These are phyloP conservation scores for Teunomyces panamensis DNA, from an alignment of 805 yeast species.

Conservation along the genomic window DNA sequence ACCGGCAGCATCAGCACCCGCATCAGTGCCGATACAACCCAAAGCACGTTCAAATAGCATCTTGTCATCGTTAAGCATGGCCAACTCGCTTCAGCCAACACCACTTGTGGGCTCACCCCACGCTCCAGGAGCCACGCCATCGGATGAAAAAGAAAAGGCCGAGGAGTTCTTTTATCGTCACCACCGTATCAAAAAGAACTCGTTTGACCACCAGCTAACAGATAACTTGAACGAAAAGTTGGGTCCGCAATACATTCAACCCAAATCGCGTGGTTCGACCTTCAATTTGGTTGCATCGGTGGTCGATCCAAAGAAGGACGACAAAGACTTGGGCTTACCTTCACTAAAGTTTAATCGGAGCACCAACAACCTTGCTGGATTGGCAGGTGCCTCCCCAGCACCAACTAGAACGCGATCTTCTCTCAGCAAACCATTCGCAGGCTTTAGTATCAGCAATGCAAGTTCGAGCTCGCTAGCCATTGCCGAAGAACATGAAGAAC, in stretches of 20 bases:
- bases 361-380: slow-evolving; percentile 19
- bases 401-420: slow-evolving; percentile 15
- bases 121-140: slow-evolving; percentile 27
- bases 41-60: slow-evolving; percentile 19
- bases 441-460: slow-evolving; percentile 21
- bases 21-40: slow-evolving; percentile 9
- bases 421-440: slow-evolving; percentile 13
- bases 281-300: slow-evolving; percentile 24
- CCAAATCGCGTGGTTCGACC: slow-evolving; percentile 38
- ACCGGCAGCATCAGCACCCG: slow-evolving; percentile 7
- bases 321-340: slow-evolving; percentile 33
- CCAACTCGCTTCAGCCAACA: slow-evolving; percentile 24
- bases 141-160: slow-evolving; percentile 32
- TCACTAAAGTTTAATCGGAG: slow-evolving; percentile 35
- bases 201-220: slow-evolving; percentile 7
- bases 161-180: slow-evolving; percentile 50
- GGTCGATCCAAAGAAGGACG: slow-evolving; percentile 30
- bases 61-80: slow-evolving; percentile 36
- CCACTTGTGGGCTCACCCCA: slow-evolving; percentile 13
- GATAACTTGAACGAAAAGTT: slow-evolving; percentile 25
- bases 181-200: slow-evolving; percentile 8
- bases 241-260: slow-evolving; percentile 40
- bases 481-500: slow-evolving; percentile 28
- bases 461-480: slow-evolving; percentile 30
- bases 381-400: slow-evolving; percentile 9